These are phyloP conservation scores for Dissoconium aciculare DNA, from an alignment of 2,329 filamentous ascomycete genomes.

Conservation along the genomic window DNA sequence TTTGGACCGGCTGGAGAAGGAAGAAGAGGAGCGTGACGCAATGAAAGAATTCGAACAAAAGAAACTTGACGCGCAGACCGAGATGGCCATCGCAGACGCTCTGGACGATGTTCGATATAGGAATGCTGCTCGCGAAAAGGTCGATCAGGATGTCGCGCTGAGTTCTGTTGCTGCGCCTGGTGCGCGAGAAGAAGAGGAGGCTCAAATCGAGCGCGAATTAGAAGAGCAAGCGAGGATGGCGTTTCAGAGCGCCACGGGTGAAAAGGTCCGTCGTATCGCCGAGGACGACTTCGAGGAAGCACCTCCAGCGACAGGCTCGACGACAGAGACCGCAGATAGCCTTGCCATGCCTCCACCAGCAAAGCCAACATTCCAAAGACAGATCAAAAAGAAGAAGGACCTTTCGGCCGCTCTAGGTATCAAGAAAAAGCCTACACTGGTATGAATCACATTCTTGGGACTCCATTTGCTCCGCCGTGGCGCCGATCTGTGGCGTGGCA, in stretches of 20 bases:
- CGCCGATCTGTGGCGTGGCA: too few species aligned
- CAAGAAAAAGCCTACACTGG: conserved; percentile 56
- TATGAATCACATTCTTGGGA: too few species aligned
- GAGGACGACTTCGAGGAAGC: conserved; percentile 28
- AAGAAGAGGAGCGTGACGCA: conserved; percentile 68
- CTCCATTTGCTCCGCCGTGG: too few species aligned
- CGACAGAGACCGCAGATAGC: conserved; percentile 17
- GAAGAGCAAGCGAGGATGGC: conserved; percentile 65
- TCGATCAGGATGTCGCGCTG: conserved; percentile 44
- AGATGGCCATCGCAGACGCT: conserved; percentile 94
- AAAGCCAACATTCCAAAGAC: conserved; percentile 56
- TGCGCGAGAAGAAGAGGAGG: conserved; percentile 43
- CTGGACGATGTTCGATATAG: conserved; percentile 85
- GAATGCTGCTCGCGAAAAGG: conserved; percentile 75
- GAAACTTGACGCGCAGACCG: conserved; percentile 77
- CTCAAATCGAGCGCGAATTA: conserved; percentile 62
- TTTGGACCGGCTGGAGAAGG: conserved; percentile 66
- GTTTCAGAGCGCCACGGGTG: conserved; percentile 50
- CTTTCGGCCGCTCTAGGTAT: conserved; percentile 61
- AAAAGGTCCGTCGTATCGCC: conserved; percentile 38
- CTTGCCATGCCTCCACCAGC: conserved; percentile 32
- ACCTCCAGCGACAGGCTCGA: neutral
- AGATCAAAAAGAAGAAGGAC: conserved; percentile 78
- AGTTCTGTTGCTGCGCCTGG: conserved; percentile 40
- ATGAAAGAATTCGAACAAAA: conserved; percentile 95